Evolutionary conservation across 768 basidiomycete species (phyloP).

Genomic region (Agrocybe chaxingu): DNA sequence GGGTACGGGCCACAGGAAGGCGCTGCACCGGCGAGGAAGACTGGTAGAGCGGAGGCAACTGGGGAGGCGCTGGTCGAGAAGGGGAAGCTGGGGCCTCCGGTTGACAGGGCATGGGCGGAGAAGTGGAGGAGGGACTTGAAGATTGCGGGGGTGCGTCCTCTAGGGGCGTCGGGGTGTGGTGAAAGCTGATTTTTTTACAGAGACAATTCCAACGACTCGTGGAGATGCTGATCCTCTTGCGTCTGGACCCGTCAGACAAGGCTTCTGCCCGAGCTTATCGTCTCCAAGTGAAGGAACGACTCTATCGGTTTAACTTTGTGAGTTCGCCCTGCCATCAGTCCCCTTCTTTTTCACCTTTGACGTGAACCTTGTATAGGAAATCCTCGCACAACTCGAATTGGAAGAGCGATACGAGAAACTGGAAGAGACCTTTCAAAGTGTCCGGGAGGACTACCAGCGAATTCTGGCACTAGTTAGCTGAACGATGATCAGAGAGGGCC

Average conservation of each 20-base stretch:
- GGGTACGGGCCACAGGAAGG: constrained; percentile 51
- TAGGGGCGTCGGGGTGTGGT: constrained; percentile 4
- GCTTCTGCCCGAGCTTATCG: constrained; percentile 64
- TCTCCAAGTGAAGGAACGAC: constrained; percentile 89
- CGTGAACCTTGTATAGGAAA: constrained; percentile 53
- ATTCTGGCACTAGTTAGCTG: constrained; percentile 58
- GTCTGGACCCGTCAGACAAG: constrained; percentile 61
- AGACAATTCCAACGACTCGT: constrained; percentile 90
- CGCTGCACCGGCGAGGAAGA: constrained; percentile 39
- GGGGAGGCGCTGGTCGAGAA: constrained; percentile 24
- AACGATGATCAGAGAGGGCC: constrained; percentile 1
- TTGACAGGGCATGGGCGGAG: constrained; percentile 74
- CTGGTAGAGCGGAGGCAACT: constrained; percentile 29
- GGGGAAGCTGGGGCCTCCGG: constrained; percentile 76
- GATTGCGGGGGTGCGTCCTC: constrained; percentile 71
- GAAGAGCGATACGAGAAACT: constrained; percentile 85
- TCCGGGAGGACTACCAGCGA: constrained; percentile 80
- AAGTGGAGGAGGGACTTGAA: constrained; percentile 81
- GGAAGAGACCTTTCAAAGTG: constrained; percentile 88
- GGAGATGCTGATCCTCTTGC: constrained; percentile 84
- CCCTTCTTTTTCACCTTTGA: not conserved
- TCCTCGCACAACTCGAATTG: constrained; percentile 83
- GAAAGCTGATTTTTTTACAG: constrained; percentile 34
- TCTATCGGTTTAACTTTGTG: constrained; percentile 95
- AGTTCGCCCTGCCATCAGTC: constrained; percentile 24